Evolutionary conservation across 305 asterid genomes (phyloP).

Genomic region (Fraxinus sp.): DNA sequence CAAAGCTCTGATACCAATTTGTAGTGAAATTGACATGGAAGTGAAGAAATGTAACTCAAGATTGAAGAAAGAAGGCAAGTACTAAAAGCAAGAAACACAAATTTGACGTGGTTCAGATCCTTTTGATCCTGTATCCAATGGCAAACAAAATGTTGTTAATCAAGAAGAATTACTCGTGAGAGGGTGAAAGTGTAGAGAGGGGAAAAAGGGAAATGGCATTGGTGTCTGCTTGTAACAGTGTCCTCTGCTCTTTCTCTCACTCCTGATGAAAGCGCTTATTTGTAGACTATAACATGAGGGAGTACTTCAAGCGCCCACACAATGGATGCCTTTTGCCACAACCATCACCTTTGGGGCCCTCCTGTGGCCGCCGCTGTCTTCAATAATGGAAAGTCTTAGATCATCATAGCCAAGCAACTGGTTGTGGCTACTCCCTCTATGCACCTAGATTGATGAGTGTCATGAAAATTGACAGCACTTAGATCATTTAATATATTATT

Average conservation of each 20-base stretch:
- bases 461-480: slow-evolving; percentile 47
- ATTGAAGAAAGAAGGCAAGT: not conserved
- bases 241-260: slow-evolving; percentile 58
- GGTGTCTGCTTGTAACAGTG: slow-evolving; percentile 49
- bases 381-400: slow-evolving; percentile 67
- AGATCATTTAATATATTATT: not conserved
- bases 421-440: slow-evolving; percentile 65
- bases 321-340: slow-evolving; percentile 63
- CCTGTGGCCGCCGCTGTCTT: slow-evolving; percentile 24
- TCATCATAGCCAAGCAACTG: slow-evolving; percentile 64
- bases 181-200: not conserved
- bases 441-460: slow-evolving; percentile 57
- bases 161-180: not conserved
- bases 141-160: not conserved
- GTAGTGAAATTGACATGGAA: not conserved
- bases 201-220: slow-evolving; percentile 28
- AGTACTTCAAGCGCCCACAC: slow-evolving; percentile 64
- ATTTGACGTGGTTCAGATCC: not conserved
- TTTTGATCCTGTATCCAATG: not conserved
- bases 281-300: slow-evolving; percentile 68
- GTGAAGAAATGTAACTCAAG: not conserved
- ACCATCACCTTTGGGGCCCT: slow-evolving; percentile 45
- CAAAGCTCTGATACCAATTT: not conserved
- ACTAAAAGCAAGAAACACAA: not conserved
- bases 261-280: slow-evolving; percentile 63